Percentiles rank a stretch among this genome's conserved stretches.
Evolutionary conservation across 2,329 filamentous ascomycete genomes (phyloP).

Genomic region (Chaetomium olivaceum): DNA sequence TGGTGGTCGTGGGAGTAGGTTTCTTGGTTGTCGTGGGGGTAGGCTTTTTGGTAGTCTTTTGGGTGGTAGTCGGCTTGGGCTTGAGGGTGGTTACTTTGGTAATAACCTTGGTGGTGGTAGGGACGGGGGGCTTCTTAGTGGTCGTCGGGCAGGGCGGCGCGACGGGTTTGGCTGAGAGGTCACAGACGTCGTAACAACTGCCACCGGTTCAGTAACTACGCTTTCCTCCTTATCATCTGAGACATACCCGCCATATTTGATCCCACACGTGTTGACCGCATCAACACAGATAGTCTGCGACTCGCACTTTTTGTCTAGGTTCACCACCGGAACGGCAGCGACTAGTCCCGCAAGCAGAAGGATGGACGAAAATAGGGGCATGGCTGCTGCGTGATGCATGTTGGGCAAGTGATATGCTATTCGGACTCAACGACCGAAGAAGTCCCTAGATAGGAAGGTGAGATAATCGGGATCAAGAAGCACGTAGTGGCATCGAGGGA

Average conservation of each 20-base stretch:
- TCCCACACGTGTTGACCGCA: slow-evolving; percentile 25
- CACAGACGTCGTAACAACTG: slow-evolving; percentile 27
- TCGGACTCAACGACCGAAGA: not conserved
- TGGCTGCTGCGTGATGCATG: slow-evolving; percentile 17
- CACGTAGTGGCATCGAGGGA: slow-evolving; percentile 3
- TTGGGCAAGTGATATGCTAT: slow-evolving; percentile 3
- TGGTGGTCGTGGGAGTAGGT: slow-evolving; percentile 3
- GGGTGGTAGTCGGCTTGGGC: not conserved
- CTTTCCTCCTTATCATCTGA: not conserved
- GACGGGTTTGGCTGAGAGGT: slow-evolving; percentile 21
- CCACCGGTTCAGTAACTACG: slow-evolving; percentile 6
- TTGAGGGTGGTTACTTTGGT: slow-evolving; percentile 12
- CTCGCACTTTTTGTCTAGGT: slow-evolving; percentile 3
- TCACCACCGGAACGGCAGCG: slow-evolving; percentile 16
- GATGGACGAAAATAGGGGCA: slow-evolving; percentile 19
- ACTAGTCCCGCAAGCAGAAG: slow-evolving; percentile 20
- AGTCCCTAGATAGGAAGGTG: slow-evolving; percentile 24
- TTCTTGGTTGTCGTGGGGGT: slow-evolving; percentile 7
- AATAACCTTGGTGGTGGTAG: slow-evolving; percentile 7
- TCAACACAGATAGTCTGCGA: slow-evolving; percentile 29
- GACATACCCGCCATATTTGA: slow-evolving; percentile 30
- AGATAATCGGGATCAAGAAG: slow-evolving; percentile 2
- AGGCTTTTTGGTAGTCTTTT: not conserved
- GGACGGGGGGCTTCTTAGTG: slow-evolving; percentile 7
- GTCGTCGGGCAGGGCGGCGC: slow-evolving; percentile 23